Percentiles rank a stretch among this genome's conserved stretches.
Conservation (phyloP, 306 rosid genomes). For the Fragaria iinumae region DNA sequence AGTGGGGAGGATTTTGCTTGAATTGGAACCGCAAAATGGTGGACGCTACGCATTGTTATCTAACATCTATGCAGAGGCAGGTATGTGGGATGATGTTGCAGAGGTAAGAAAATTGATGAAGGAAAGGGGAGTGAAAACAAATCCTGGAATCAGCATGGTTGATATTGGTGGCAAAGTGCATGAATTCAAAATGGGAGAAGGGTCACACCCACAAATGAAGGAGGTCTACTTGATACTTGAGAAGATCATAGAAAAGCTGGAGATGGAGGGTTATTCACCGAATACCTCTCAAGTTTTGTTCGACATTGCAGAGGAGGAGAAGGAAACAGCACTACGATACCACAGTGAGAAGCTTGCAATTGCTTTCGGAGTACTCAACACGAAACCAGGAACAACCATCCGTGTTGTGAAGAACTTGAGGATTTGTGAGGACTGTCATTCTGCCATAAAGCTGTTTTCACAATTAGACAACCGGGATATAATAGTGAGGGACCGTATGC, state of each 20-base stretch:
- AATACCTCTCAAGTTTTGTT: conserved; percentile 43
- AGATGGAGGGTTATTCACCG: conserved; percentile 49
- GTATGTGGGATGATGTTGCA: conserved; percentile 48
- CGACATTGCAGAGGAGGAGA: conserved; percentile 60
- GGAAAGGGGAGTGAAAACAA: conserved; percentile 52
- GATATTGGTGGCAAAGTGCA: conserved; percentile 47
- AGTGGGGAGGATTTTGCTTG: conserved; percentile 49
- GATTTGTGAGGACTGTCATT: conserved; percentile 65
- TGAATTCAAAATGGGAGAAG: conserved; percentile 58
- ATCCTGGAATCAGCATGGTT: conserved; percentile 50
- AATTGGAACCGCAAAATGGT: conserved; percentile 50
- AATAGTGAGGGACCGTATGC: conserved; percentile 53
- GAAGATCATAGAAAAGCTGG: conserved; percentile 42
- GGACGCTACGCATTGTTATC: conserved; percentile 60
- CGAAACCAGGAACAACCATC: conserved; percentile 51
- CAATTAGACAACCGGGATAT: conserved; percentile 40
- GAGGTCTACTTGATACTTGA: conserved; percentile 42
- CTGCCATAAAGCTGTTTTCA: conserved; percentile 54
- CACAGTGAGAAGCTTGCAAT: conserved; percentile 64
- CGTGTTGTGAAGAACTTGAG: conserved; percentile 52
- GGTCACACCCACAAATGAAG: conserved; percentile 47
- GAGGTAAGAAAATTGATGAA: conserved; percentile 51
- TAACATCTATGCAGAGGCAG: conserved; percentile 56
- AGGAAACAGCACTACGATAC: conserved; percentile 44
- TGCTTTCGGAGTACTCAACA: conserved; percentile 54